Conservation (phyloP, 2,329 filamentous ascomycete species). For the Epichloe aotearoae region DNA sequence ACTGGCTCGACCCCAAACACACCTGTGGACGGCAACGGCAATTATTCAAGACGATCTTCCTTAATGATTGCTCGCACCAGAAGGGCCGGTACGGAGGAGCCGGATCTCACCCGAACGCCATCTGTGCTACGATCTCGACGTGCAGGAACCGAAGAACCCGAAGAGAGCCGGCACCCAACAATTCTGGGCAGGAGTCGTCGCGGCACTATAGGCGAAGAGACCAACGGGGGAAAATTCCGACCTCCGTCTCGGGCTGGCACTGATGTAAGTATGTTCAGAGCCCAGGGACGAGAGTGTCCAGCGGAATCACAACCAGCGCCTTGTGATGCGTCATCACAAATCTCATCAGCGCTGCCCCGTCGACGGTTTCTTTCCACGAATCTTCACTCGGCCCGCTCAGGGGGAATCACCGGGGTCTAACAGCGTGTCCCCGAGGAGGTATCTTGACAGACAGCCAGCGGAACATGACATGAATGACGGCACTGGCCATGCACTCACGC, state of each 20-base stretch:
- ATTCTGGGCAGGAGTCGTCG: slow-evolving; percentile 32
- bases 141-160: slow-evolving; percentile 33
- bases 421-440: slow-evolving; percentile 29
- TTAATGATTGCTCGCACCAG: slow-evolving; percentile 33
- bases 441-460: slow-evolving; percentile 31
- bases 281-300: slow-evolving; percentile 14
- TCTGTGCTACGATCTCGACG: slow-evolving; percentile 33
- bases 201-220: slow-evolving; percentile 32
- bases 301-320: slow-evolving; percentile 22
- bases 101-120: slow-evolving; percentile 36
- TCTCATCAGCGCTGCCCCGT: slow-evolving; percentile 36
- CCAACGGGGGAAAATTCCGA: slow-evolving; percentile 35
- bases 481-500: background rate
- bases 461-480: slow-evolving; percentile 21
- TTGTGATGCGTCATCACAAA: slow-evolving; percentile 19
- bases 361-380: slow-evolving; percentile 38
- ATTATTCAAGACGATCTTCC: slow-evolving; percentile 36
- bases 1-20: slow-evolving; percentile 25
- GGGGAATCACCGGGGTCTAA: slow-evolving; percentile 26
- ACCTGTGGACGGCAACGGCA: slow-evolving; percentile 26
- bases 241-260: slow-evolving; percentile 45
- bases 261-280: slow-evolving; percentile 32
- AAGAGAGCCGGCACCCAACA: slow-evolving; percentile 31
- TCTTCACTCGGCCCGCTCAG: slow-evolving; percentile 31
- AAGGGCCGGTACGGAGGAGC: slow-evolving; percentile 36